Conservation (phyloP, 441 rosid species). For the Syzygium syzygioides region DNA sequence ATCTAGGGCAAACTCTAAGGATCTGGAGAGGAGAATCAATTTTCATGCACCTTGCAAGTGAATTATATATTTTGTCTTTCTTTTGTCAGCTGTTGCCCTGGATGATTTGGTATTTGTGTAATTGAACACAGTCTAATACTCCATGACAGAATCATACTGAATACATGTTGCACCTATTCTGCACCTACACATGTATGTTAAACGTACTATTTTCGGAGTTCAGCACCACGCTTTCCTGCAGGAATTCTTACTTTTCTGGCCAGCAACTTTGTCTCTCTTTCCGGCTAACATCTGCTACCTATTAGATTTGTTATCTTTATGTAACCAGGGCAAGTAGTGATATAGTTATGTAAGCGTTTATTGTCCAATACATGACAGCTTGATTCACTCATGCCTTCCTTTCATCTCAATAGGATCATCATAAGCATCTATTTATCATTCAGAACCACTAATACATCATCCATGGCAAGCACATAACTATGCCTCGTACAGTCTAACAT, state of each 20-base stretch:
- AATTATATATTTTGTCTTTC: background rate
- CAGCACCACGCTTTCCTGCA: background rate
- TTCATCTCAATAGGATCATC: background rate
- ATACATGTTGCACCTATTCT: background rate
- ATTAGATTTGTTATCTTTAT: background rate
- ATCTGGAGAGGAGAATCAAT: conserved; percentile 15
- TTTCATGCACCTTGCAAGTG: background rate
- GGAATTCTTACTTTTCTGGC: background rate
- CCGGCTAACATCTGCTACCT: background rate
- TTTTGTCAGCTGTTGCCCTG: background rate
- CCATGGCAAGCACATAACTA: background rate
- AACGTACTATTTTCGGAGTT: background rate
- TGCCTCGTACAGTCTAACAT: background rate
- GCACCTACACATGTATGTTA: background rate
- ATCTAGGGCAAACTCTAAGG: conserved; percentile 8
- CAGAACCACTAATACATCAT: background rate
- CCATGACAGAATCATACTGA: background rate
- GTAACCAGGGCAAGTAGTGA: background rate
- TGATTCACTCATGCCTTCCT: background rate
- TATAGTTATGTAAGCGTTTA: background rate
- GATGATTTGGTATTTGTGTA: background rate
- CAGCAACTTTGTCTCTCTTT: background rate
- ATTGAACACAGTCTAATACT: background rate
- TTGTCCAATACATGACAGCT: background rate
- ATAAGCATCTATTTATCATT: background rate